These are phyloP conservation scores for Cryptococcus sp. DNA, from an alignment of 1,284 basidiomycete genomes.

Conservation along the genomic window DNA sequence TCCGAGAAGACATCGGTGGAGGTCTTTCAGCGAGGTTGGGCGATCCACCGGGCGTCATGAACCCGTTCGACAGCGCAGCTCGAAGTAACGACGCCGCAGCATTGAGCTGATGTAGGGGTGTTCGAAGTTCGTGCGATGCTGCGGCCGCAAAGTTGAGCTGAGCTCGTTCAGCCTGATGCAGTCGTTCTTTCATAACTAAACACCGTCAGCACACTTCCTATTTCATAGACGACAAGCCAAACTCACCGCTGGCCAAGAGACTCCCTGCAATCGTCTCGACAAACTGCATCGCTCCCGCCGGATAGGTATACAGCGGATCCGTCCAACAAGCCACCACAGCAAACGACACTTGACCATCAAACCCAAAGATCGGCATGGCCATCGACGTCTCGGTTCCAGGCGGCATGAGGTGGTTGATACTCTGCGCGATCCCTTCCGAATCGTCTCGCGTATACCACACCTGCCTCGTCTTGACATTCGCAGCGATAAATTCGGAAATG, in stretches of 20 bases:
- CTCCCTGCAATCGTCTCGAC: conserved; percentile 36
- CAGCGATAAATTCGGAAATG: conserved; percentile 39
- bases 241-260: conserved; percentile 27
- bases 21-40: background rate
- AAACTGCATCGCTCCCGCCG: conserved; percentile 36
- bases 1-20: background rate
- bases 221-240: background rate
- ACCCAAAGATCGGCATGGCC: conserved; percentile 42
- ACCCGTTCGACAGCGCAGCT: background rate
- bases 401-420: conserved; percentile 35
- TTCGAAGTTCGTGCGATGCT: conserved; percentile 29
- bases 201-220: conserved; percentile 8
- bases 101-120: conserved; percentile 30
- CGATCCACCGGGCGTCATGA: background rate
- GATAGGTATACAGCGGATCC: conserved; percentile 38
- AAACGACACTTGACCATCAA: conserved; percentile 39
- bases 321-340: conserved; percentile 39
- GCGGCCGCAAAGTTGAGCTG: conserved; percentile 30
- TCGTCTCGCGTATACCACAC: conserved; percentile 41
- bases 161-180: conserved; percentile 19
- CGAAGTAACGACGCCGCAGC: conserved; percentile 15
- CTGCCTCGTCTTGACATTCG: conserved; percentile 32
- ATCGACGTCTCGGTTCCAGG: conserved; percentile 31
- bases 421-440: conserved; percentile 28
- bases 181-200: conserved; percentile 22